A percentile compares a stretch with the other conserved stretches of the same genome.
These are phyloP conservation scores for Candida insectorum DNA, from an alignment of 805 yeast species.

Conservation along the genomic window DNA sequence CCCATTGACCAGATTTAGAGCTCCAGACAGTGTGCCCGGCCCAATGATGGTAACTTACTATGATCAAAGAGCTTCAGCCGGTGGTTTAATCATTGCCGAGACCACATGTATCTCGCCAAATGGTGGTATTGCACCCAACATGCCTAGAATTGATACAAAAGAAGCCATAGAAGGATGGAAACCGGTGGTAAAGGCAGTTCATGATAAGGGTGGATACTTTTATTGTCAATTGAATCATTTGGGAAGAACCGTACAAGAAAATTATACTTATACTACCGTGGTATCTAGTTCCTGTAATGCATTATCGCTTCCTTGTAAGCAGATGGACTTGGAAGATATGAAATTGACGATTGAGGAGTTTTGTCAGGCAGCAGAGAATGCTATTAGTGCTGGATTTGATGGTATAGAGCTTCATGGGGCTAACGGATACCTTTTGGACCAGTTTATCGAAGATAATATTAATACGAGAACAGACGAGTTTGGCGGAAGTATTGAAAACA, in stretches of 20 bases:
- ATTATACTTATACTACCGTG: neutral
- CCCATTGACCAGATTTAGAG: slow-evolving; percentile 12
- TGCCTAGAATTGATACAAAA: slow-evolving; percentile 49
- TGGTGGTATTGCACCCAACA: slow-evolving; percentile 37
- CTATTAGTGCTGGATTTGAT: slow-evolving; percentile 24
- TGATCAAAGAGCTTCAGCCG: slow-evolving; percentile 25
- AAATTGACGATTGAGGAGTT: slow-evolving; percentile 16
- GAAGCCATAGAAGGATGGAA: slow-evolving; percentile 50
- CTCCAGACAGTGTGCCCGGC: slow-evolving; percentile 9
- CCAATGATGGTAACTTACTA: slow-evolving; percentile 20
- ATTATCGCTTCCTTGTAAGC: neutral
- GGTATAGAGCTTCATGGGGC: slow-evolving; percentile 25
- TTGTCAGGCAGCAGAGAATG: slow-evolving; percentile 16
- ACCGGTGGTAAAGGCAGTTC: slow-evolving; percentile 43
- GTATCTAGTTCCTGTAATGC: neutral
- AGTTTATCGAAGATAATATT: slow-evolving; percentile 17
- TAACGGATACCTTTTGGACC: slow-evolving; percentile 26
- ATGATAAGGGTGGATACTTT: slow-evolving; percentile 37
- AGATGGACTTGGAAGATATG: slow-evolving; percentile 19
- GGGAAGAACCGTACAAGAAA: slow-evolving; percentile 38
- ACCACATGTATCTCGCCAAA: slow-evolving; percentile 26
- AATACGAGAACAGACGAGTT: slow-evolving; percentile 23
- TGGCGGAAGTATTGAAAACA: slow-evolving; percentile 25
- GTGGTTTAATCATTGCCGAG: slow-evolving; percentile 34
- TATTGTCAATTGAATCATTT: slow-evolving; percentile 53